Percentiles rank a stretch among this genome's conserved stretches.
Evolutionary conservation across 2,329 filamentous ascomycete species (phyloP).

Genomic region (Chrysoporthe puriensis): DNA sequence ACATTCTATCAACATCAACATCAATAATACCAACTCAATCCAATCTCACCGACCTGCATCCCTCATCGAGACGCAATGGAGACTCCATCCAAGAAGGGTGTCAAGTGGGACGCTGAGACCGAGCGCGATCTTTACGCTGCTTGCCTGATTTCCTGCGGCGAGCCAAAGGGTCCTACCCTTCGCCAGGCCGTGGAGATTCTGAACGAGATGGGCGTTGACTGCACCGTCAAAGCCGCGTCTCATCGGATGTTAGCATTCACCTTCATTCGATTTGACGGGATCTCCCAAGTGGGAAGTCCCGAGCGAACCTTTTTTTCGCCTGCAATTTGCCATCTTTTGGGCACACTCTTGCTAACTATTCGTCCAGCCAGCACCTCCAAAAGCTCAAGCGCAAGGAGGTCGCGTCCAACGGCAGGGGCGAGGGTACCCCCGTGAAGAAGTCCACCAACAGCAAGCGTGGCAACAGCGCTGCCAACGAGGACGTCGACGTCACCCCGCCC

Average conservation of each 20-base stretch:
- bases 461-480: slow-evolving; percentile 21
- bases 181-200: slow-evolving; percentile 33
- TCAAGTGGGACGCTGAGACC: slow-evolving; percentile 35
- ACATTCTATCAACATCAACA: not conserved
- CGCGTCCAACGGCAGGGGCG: slow-evolving; percentile 47
- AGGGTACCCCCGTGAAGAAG: slow-evolving; percentile 26
- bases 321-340: not conserved
- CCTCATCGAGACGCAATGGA: slow-evolving; percentile 11
- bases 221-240: slow-evolving; percentile 23
- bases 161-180: slow-evolving; percentile 33
- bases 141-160: slow-evolving; percentile 32
- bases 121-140: slow-evolving; percentile 37
- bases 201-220: slow-evolving; percentile 15
- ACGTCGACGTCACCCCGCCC: not conserved
- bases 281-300: slow-evolving; percentile 11
- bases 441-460: slow-evolving; percentile 25
- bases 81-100: slow-evolving; percentile 26
- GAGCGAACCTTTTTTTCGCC: not conserved
- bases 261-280: not conserved
- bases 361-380: slow-evolving; percentile 40
- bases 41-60: slow-evolving; percentile 19
- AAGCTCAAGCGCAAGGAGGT: slow-evolving; percentile 39
- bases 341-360: slow-evolving; percentile 8
- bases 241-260: slow-evolving; percentile 22
- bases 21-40: not conserved